These are phyloP conservation scores for Rhodomyrtus psidioides DNA, from an alignment of 441 rosid species.

Conservation along the genomic window DNA sequence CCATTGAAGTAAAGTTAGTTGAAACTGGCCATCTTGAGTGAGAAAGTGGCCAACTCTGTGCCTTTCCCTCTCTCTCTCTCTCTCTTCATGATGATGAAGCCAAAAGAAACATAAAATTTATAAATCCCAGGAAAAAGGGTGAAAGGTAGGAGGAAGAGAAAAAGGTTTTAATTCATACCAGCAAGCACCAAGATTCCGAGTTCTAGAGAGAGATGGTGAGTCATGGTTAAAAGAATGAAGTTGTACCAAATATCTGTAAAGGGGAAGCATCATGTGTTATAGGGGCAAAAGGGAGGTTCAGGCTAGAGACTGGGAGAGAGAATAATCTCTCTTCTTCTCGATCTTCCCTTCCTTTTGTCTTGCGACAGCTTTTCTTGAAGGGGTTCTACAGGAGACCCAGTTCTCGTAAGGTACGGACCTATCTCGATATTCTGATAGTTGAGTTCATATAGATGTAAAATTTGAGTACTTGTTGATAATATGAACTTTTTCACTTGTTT, in stretches of 20 bases:
- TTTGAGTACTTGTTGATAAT: not conserved
- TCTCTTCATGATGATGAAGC: slow-evolving; percentile 28
- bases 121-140: slow-evolving; percentile 36
- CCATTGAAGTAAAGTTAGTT: slow-evolving; percentile 57
- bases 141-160: slow-evolving; percentile 20
- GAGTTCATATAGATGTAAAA: not conserved
- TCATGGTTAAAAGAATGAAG: not conserved
- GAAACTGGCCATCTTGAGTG: slow-evolving; percentile 60
- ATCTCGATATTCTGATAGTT: slow-evolving; percentile 5
- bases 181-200: not conserved
- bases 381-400: slow-evolving; percentile 16
- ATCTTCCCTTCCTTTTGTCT: not conserved
- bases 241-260: not conserved
- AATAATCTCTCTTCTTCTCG: not conserved
- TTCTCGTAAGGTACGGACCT: not conserved
- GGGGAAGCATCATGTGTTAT: not conserved
- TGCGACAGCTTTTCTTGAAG: slow-evolving; percentile 10
- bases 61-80: slow-evolving; percentile 8
- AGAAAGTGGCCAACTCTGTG: slow-evolving; percentile 46
- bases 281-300: not conserved
- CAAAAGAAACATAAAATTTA: slow-evolving; percentile 11
- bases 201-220: slow-evolving; percentile 1
- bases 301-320: not conserved
- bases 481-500: not conserved
- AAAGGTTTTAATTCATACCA: slow-evolving; percentile 1